phyloP scores from a whole-genome alignment of 176 grass and related monocot genomes.

The Alopecurus myosuroides region DNA sequence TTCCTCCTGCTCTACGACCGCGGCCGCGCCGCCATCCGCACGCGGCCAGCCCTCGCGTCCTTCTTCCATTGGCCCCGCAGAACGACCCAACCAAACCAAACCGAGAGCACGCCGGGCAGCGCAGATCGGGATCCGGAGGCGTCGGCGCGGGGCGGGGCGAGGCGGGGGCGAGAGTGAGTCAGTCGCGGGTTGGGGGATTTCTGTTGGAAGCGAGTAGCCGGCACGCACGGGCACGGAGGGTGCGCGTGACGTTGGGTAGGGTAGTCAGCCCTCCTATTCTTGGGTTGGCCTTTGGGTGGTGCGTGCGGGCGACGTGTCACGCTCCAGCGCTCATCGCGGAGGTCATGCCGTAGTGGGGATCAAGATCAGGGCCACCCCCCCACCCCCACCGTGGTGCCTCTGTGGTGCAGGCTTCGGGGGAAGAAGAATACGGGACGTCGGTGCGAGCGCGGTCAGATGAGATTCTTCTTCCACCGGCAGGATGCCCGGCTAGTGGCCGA shows the following conservation, averaged over 20 bases:
- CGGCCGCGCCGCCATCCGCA: neutral
- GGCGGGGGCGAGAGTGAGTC: neutral
- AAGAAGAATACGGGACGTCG: neutral
- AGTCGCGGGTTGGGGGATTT: neutral
- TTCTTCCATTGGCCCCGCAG: neutral
- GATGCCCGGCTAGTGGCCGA: neutral
- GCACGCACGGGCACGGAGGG: conserved; percentile 24
- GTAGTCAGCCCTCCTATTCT: neutral
- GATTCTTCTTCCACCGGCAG: neutral
- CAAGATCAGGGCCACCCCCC: neutral
- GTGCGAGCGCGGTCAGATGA: neutral
- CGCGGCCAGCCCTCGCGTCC: neutral
- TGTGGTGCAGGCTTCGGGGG: neutral
- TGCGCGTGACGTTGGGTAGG: neutral
- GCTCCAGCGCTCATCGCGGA: conserved; percentile 6
- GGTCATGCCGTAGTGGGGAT: neutral
- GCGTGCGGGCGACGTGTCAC: conserved; percentile 24
- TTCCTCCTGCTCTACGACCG: neutral
- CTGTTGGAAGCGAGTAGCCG: conserved; percentile 4
- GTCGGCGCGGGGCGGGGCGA: neutral
- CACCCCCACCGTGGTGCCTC: neutral
- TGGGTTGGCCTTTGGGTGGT: neutral
- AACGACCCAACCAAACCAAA: neutral
- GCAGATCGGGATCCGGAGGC: conserved; percentile 36
- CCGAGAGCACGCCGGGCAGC: neutral